These are phyloP conservation scores for Clonostachys sp. DNA, from an alignment of 2,329 filamentous ascomycete species.

Conservation along the genomic window DNA sequence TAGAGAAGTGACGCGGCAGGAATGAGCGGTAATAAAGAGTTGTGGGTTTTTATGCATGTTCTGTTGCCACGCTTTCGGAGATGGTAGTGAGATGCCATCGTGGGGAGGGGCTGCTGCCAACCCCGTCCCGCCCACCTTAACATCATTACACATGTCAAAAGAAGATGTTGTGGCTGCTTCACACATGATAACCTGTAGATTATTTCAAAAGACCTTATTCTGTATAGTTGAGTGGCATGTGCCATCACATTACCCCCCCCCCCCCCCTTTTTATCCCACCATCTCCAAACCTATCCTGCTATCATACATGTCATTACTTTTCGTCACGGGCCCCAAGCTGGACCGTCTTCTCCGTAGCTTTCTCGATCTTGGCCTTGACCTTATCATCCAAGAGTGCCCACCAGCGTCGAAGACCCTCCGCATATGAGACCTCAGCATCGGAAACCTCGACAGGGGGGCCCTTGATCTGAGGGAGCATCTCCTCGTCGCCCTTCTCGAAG, in stretches of 20 bases:
- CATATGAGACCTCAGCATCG: slow-evolving; percentile 42
- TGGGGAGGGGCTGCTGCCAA: no score
- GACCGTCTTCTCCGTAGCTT: slow-evolving; percentile 31
- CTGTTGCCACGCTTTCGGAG: no score
- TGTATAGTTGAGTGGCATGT: not conserved
- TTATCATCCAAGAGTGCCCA: slow-evolving; percentile 41
- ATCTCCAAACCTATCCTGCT: no score
- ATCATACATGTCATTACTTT: no score
- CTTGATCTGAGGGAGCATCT: slow-evolving; percentile 45
- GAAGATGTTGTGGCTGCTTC: not conserved
- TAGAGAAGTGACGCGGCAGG: no score
- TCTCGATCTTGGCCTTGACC: slow-evolving; percentile 40
- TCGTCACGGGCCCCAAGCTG: slow-evolving; percentile 3
- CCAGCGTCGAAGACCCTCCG: slow-evolving; percentile 42
- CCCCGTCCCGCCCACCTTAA: no score
- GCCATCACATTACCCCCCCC: not conserved
- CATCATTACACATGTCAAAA: no score
- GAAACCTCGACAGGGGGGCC: slow-evolving; percentile 56
- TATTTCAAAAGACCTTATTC: not conserved
- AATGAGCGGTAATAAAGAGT: no score
- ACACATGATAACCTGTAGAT: not conserved
- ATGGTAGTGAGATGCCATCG: no score
- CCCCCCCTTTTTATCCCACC: not conserved
- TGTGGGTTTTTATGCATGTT: no score
- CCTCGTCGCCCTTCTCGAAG: slow-evolving; percentile 39